Base-by-base conservation (phyloP, 192 early-diverging fungal species). In the Coemansia sp. region DNA sequence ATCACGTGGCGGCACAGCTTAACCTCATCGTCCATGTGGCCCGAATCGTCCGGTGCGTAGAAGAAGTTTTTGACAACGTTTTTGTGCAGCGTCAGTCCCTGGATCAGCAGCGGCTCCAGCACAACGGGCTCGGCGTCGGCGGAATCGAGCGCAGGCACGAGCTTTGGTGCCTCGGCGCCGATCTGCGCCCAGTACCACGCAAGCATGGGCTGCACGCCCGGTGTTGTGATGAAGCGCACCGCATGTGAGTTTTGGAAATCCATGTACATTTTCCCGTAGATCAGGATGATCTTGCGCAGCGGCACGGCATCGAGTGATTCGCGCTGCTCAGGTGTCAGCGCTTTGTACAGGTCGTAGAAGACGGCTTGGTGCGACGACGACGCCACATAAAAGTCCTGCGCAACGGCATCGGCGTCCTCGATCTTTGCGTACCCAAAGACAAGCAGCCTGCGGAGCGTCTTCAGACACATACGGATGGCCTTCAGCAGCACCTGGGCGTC, bases 191-290 rank as follows among this genome's bases (percentile, higher is more conserved):
- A 93, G 78, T 94, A 96, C 77, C 86, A 93, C 37, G 71, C 64
- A 58, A 94, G 72, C 33, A 94, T 85, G 33, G 83, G 84, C 7
- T 87, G 68, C 31, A 86, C 82, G 6, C 81, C 77, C 10, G 88
- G 87, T 9, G 82, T 76, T 2, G 86, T 70, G 25, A 89, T 84
- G 64, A 91, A 93, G 7, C 84, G 80, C 5, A 91, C 78, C 1
- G 90, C 84, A 37, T 90, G 86, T 1, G 82, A 63, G 59, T 86
- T 86, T 69, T 90, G 86, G 16, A 93, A 68, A 61, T 92, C 87
- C 53, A 92, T 61, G 67, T 91, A 93, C 29, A 96, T 66, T 63
- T 92, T 92, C 29, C 94, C 94, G 45, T 92, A 85, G 9, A 86
- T 83, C 40, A 88, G 52, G 8, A 84, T 75, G 53, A 92, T 87